Conservation (phyloP, 116 monocot species). For the Trichopus zeylanicus region DNA sequence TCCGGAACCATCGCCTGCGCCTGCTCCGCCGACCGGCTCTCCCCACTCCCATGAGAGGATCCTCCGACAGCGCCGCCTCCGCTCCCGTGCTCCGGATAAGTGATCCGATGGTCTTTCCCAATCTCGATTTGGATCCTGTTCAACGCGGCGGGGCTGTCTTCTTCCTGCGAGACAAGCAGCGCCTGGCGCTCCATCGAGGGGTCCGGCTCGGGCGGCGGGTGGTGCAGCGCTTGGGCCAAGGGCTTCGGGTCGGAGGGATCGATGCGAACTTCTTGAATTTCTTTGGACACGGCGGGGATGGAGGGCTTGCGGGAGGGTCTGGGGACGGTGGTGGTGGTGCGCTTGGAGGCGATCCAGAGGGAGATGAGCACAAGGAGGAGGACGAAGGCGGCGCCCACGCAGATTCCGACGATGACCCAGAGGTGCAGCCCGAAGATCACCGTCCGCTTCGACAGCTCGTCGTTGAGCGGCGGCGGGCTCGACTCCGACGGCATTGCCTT, state of each 20-base stretch:
- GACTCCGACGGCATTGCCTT: not conserved
- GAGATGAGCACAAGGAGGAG: slow-evolving; percentile 36
- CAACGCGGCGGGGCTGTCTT: not conserved
- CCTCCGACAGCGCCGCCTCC: no score
- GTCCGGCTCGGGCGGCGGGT: slow-evolving; percentile 1
- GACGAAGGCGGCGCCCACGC: slow-evolving; percentile 35
- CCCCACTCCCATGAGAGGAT: slow-evolving; percentile 13
- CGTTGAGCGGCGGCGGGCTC: slow-evolving; percentile 7
- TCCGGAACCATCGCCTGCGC: slow-evolving; percentile 17
- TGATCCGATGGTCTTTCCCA: slow-evolving; percentile 7
- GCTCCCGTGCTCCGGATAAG: slow-evolving; percentile 4
- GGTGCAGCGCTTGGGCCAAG: slow-evolving; percentile 1
- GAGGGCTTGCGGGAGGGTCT: not conserved
- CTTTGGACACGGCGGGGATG: slow-evolving; percentile 14
- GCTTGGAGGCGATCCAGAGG: slow-evolving; percentile 26
- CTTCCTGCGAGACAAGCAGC: slow-evolving; percentile 2
- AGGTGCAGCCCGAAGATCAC: slow-evolving; percentile 45
- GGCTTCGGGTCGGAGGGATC: not conserved
- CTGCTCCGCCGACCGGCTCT: slow-evolving; percentile 4
- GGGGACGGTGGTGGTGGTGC: slow-evolving; percentile 6
- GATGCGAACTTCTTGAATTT: slow-evolving; percentile 17
- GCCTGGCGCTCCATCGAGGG: slow-evolving; percentile 1
- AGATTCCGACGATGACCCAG: slow-evolving; percentile 43
- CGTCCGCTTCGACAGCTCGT: slow-evolving; percentile 35
- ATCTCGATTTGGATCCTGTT: slow-evolving; percentile 4